Evolutionary conservation across 192 early-diverging fungal genomes (phyloP).

Genomic region (Entrophospora sp.): DNA sequence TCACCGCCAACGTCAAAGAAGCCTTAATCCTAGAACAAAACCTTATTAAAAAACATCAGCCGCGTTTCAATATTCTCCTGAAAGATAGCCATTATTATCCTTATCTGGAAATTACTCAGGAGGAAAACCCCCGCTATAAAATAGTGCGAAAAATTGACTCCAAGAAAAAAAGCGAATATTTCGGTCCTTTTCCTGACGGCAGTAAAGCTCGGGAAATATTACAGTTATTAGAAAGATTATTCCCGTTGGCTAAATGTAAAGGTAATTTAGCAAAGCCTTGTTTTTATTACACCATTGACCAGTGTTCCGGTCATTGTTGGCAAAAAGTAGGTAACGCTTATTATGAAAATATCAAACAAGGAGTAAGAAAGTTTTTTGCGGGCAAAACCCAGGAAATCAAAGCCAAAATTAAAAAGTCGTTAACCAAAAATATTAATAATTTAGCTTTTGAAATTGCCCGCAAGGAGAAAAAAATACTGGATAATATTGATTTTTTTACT

Average conservation of each 20-base stretch:
- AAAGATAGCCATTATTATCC: slow-evolving; percentile 13
- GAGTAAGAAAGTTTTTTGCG: background rate
- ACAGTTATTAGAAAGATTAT: slow-evolving; percentile 6
- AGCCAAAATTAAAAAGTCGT: background rate
- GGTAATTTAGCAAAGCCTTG: background rate
- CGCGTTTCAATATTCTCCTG: slow-evolving; percentile 4
- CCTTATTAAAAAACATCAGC: background rate
- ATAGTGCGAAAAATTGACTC: background rate
- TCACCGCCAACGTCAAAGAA: background rate
- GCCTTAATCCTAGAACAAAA: slow-evolving; percentile 6
- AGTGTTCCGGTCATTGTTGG: slow-evolving; percentile 5
- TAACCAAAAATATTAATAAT: background rate
- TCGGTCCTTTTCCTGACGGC: background rate
- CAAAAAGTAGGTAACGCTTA: background rate
- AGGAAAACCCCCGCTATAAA: background rate
- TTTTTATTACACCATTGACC: background rate
- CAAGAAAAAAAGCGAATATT: background rate
- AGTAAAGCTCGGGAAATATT: slow-evolving; percentile 7
- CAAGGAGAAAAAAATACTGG: slow-evolving; percentile 10
- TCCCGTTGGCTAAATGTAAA: slow-evolving; percentile 4
- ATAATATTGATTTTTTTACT: slow-evolving; percentile 3
- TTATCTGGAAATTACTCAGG: background rate
- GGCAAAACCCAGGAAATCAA: background rate
- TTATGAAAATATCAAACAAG: slow-evolving; percentile 1
- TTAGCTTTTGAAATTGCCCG: slow-evolving; percentile 1